Base-by-base conservation (phyloP, 331 rosid species). In the Acacia pycnantha region DNA sequence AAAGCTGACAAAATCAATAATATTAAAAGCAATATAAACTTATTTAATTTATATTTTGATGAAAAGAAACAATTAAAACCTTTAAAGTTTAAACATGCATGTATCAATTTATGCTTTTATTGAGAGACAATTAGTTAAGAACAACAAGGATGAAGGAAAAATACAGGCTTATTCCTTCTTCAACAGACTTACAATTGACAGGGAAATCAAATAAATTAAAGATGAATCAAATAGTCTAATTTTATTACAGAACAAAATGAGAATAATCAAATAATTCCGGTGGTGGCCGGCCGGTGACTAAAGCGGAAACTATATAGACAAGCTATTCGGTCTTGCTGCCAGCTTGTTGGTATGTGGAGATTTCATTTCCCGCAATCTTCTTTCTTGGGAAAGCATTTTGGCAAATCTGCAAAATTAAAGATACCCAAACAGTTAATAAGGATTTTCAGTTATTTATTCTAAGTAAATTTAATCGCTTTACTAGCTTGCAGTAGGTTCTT, bases 381-480 rank as follows among this genome's bases (percentile, higher is more conserved):
- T 85, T 77, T 91, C 97, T 50, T 85, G 64, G 0, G 92, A 91
- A 21, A 91, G 89, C 11, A 85, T 50, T 84, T 85, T 82, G 6
- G 93, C 96, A 74, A 90, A 33, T 33, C 37, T 33, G 37, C 37
- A 33, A 33, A 27, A 27, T 27, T 27, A 27, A 33, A 33, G 37
- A 33, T 33, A 33, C 37, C 37, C 37, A 33, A 4, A 33, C 37
- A 33, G 37, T 4, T 33, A 33, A 4, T 33, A 33, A 33, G 37
- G 37, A 33, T 4, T 33, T 33, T 33, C 37, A 33, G 4, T 4
- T 33, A 33, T 4, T 33, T 33, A 33, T 3, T 33, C 37, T 33
- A 33, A 33, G 37, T 33, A 33, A 33, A 33, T 33, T 33, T 4
- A 33, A 33, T 33, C 37, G 37, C 5, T 33, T 33, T 33, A 33